These are phyloP conservation scores for Psilocybe sp. DNA, from an alignment of 768 basidiomycete species.

Conservation along the genomic window DNA sequence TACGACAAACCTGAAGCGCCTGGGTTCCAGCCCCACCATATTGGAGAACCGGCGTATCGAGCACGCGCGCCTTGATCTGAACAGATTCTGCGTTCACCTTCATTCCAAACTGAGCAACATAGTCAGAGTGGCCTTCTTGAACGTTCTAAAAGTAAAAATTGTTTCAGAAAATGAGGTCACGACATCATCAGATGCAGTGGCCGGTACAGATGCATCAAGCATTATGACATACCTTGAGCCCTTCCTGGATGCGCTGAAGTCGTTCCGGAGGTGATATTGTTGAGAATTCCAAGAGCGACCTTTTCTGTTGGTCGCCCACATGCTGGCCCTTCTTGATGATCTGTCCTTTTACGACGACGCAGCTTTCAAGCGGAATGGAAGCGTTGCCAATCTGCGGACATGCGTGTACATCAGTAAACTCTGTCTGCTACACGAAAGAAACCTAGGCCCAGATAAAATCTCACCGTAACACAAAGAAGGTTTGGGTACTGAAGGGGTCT, in stretches of 20 bases:
- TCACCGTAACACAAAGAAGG: slow-evolving; percentile 57
- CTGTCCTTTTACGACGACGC: slow-evolving; percentile 60
- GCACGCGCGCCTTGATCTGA: slow-evolving; percentile 50
- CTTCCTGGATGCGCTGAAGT: too few species aligned
- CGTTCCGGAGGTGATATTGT: too few species aligned
- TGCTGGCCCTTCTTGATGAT: slow-evolving; percentile 33
- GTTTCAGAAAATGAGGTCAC: neutral
- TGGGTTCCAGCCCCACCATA: slow-evolving; percentile 59
- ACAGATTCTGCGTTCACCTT: slow-evolving; percentile 48
- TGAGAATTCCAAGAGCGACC: slow-evolving; percentile 56
- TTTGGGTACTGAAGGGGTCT: slow-evolving; percentile 41
- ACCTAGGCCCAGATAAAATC: neutral
- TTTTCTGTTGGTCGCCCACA: too few species aligned
- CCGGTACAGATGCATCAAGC: too few species aligned
- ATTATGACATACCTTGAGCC: too few species aligned
- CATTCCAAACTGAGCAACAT: slow-evolving; percentile 71
- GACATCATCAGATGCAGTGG: neutral
- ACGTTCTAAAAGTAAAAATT: slow-evolving; percentile 36
- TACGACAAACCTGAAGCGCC: slow-evolving; percentile 45
- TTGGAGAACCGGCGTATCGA: slow-evolving; percentile 59
- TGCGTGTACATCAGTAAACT: too few species aligned
- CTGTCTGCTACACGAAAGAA: neutral
- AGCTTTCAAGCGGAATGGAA: slow-evolving; percentile 62
- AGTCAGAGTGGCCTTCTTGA: slow-evolving; percentile 68
- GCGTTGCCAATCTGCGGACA: too few species aligned